Evolutionary conservation across 192 early-diverging fungal species (phyloP), one percentile per base, ranked within the genome.

Genomic region (Backusella luteola): DNA sequence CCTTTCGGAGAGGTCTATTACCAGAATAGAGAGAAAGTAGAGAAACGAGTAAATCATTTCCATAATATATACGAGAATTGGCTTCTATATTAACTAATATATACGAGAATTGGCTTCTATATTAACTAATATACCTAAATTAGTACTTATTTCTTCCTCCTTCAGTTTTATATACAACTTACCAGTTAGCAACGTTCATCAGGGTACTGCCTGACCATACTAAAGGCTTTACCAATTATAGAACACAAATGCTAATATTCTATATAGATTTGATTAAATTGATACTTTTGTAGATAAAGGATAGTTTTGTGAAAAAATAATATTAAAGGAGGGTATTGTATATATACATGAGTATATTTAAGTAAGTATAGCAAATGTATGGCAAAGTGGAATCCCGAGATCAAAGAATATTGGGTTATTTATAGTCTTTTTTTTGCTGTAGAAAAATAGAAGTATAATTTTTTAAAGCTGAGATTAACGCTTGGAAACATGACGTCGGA

Each of bases 221-320:
- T 59, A 59, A 59, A 59, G 53, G 53, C 53, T 59, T 59, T 26
- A 59, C 53, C 53, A 26, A 59, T 59, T 59, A 8, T 59, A 59
- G 53, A 59, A 59, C 53, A 59, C 53, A 59, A 59, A 59, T 59
- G 53, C 53, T 59, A 59, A 59, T 49, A n/a, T 59, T 59, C 53
- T 21, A 11, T 59, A 59, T 59, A 59, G 53, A 11, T 59, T 59
- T 59, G 6, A 21, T 59, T 21, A 59, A 23, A 59, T 59, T 59
- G 23, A 8, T 59, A 59, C 53, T 59, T 26, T 59, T 59, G 21
- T 59, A 26, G 53, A 59, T 59, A 59, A 23, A 26, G n/a, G 11
- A 12, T 59, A 59, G 21, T 12, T 23, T 3, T 26, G 3, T 59
- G 7, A 26, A 26, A 26, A 59, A 11, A 9, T 59, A 59, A 23